These are phyloP conservation scores for Ophiosphaerella narmari DNA, from an alignment of 2,329 filamentous ascomycete genomes.

Conservation along the genomic window DNA sequence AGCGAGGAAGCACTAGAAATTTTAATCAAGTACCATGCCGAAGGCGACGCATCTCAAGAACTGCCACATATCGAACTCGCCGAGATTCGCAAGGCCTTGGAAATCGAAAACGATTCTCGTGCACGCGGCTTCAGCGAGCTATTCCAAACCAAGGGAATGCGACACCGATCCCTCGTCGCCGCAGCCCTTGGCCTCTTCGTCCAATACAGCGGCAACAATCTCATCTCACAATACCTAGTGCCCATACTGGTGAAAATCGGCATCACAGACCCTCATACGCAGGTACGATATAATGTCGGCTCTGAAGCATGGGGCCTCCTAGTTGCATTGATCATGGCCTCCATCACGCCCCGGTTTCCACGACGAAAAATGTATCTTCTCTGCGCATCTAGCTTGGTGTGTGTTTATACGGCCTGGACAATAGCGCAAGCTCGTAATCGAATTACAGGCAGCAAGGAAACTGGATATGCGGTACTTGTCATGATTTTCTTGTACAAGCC, in stretches of 20 bases:
- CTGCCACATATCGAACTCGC: slow-evolving; percentile 69
- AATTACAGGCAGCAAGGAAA: slow-evolving; percentile 35
- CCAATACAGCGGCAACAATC: slow-evolving; percentile 68
- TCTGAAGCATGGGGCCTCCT: slow-evolving; percentile 65
- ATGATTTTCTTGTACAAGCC: slow-evolving; percentile 59
- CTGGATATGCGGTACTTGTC: slow-evolving; percentile 53
- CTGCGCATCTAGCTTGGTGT: slow-evolving; percentile 42
- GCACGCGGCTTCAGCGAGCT: slow-evolving; percentile 64
- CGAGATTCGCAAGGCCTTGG: slow-evolving; percentile 68
- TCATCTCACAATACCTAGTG: slow-evolving; percentile 69
- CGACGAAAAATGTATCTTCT: slow-evolving; percentile 61
- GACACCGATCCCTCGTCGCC: slow-evolving; percentile 65
- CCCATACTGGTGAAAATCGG: slow-evolving; percentile 65
- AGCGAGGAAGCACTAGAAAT: slow-evolving; percentile 65
- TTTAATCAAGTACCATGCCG: slow-evolving; percentile 67
- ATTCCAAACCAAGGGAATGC: slow-evolving; percentile 65
- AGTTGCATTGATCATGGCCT: slow-evolving; percentile 60
- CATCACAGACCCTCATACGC: slow-evolving; percentile 53
- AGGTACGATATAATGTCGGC: slow-evolving; percentile 56
- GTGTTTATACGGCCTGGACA: slow-evolving; percentile 46
- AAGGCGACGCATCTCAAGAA: slow-evolving; percentile 57
- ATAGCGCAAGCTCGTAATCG: slow-evolving; percentile 58
- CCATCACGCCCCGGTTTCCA: slow-evolving; percentile 60
- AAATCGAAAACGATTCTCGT: slow-evolving; percentile 59
- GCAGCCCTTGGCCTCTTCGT: slow-evolving; percentile 68